These are phyloP conservation scores for Dryas integrifolia DNA, from an alignment of 331 rosid genomes.

Conservation along the genomic window DNA sequence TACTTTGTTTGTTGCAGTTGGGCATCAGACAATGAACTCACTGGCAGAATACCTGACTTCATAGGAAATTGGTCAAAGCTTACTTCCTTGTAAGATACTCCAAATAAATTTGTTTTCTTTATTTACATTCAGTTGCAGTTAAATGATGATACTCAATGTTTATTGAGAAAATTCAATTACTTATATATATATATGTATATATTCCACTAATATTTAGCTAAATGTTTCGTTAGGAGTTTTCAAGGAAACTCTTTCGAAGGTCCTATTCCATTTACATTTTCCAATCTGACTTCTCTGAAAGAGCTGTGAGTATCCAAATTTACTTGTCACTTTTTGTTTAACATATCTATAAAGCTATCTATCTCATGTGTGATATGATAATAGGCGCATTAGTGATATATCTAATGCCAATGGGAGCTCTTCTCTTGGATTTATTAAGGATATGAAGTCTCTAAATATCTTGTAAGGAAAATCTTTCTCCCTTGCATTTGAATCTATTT, in stretches of 20 bases:
- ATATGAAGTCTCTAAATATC: constrained; percentile 55
- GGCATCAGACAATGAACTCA: constrained; percentile 64
- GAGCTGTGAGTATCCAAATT: constrained; percentile 54
- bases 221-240: constrained; percentile 53
- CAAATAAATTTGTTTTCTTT: not conserved
- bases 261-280: constrained; percentile 54
- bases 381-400: constrained; percentile 57
- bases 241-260: constrained; percentile 81
- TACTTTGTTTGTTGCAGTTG: constrained; percentile 43
- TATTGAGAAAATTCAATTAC: not conserved
- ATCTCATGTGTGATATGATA: constrained; percentile 19
- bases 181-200: not conserved
- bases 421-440: constrained; percentile 52
- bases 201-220: not conserved
- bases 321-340: constrained; percentile 10
- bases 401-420: constrained; percentile 70
- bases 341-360: constrained; percentile 20
- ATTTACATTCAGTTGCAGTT: not conserved
- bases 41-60: constrained; percentile 72
- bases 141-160: not conserved
- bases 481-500: not conserved
- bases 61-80: constrained; percentile 68
- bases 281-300: constrained; percentile 52
- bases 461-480: constrained; percentile 42
- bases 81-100: constrained; percentile 51